phyloP scores from a whole-genome alignment of 208 protist species.

The Crithidia acanthocephali region DNA sequence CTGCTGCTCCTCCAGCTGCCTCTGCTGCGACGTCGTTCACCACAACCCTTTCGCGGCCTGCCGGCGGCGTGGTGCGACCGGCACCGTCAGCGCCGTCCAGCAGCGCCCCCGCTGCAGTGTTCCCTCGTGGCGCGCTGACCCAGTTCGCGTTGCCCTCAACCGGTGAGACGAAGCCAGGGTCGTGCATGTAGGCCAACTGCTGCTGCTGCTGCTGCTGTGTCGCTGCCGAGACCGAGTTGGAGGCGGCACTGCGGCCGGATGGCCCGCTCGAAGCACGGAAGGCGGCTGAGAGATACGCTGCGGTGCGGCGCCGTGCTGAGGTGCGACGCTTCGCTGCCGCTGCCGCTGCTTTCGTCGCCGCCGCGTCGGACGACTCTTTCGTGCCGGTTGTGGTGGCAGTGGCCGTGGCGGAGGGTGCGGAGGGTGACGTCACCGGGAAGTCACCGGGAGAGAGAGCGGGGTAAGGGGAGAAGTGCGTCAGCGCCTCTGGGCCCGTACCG shows the following conservation, averaged over 20 bases:
- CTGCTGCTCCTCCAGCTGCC: not conserved
- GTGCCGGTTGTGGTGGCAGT: not conserved
- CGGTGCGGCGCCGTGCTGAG: not conserved
- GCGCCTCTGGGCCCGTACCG: conserved; percentile 1
- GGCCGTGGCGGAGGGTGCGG: not conserved
- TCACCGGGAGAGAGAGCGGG: not conserved
- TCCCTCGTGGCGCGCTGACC: conserved; percentile 1
- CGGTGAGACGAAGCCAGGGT: not conserved
- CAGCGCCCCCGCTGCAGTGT: not conserved
- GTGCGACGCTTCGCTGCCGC: not conserved
- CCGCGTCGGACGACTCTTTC: not conserved
- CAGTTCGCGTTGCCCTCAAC: conserved; percentile 13
- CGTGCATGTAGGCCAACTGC: not conserved
- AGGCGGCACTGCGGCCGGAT: not conserved
- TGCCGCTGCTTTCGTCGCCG: too few species aligned
- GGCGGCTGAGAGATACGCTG: conserved; percentile 4
- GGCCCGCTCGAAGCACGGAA: not conserved
- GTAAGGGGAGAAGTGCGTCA: conserved; percentile 14
- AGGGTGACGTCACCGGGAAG: not conserved
- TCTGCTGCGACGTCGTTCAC: not conserved
- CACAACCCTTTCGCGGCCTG: not conserved
- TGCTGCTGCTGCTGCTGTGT: not conserved
- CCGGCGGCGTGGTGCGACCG: not conserved
- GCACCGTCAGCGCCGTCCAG: not conserved
- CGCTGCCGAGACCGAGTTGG: too few species aligned